Base-by-base conservation (phyloP, 1,284 basidiomycete genomes). In the Tranzscheliella williamsii region DNA sequence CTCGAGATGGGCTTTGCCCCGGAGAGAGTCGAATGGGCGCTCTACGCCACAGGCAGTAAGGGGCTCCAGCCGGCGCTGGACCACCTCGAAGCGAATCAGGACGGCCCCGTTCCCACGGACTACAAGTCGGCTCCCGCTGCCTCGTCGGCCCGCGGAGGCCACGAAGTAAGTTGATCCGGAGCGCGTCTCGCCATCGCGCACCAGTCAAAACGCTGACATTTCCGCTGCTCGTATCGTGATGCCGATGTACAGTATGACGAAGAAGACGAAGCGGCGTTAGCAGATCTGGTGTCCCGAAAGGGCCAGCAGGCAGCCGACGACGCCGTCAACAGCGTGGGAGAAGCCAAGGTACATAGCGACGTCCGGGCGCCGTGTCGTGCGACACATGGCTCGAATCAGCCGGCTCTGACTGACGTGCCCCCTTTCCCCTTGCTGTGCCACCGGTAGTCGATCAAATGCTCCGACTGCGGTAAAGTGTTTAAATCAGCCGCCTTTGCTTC, bases 401-500 rank as follows among this genome's bases (percentile, higher is more conserved):
- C n/a, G n/a, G n/a, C n/a, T n/a, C n/a, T n/a, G n/a, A n/a, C n/a
- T n/a, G n/a, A n/a, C n/a, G n/a, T n/a, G n/a, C n/a, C n/a, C n/a
- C n/a, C n/a, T n/a, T n/a, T n/a, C n/a, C n/a, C n/a, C n/a, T n/a
- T n/a, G n/a, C n/a, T n/a, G n/a, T n/a, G n/a, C n/a, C n/a, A n/a
- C n/a, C n/a, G n/a, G n/a, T n/a, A 73, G 61, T 73, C 70, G 2
- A 72, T 77, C 57, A 67, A 70, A 33, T 77, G 75, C 55, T 46
- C 57, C 36, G 68, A 69, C 15, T 77, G 75, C 36, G 63, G 65
- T 30, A 77, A 76, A 44, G 39, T 64, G 21, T 68, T 78, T 82
- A 86, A 85, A 74, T 91, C 90, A 60, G 86, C 89, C 5, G 90
- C 89, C 2, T 82, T 94, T 11, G 93, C 93, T 16, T 89, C 88